A percentile compares a stretch with the other conserved stretches of the same genome.
These are phyloP conservation scores for Cystobasidium slooffiae DNA, from an alignment of 1,284 basidiomycete species.

Conservation along the genomic window DNA sequence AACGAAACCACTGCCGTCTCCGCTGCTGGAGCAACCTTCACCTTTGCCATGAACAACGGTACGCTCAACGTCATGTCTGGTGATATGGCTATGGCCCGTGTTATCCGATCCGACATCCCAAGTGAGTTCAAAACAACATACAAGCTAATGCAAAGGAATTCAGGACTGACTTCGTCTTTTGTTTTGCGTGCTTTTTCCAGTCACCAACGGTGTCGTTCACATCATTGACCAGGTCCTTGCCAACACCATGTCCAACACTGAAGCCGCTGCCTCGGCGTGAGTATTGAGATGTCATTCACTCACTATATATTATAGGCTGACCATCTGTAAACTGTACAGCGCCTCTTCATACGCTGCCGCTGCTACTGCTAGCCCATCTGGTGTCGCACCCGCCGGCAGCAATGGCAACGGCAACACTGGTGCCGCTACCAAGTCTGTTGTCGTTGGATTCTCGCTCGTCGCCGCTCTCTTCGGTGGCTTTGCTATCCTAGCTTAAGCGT, in stretches of 20 bases:
- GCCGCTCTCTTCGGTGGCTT: slow-evolving; percentile 35
- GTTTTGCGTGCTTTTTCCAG: slow-evolving; percentile 45
- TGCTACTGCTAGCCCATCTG: slow-evolving; percentile 31
- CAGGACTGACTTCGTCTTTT: slow-evolving; percentile 6
- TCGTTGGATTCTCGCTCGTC: slow-evolving; percentile 19
- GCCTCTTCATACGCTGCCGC: slow-evolving; percentile 32
- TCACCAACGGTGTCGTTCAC: slow-evolving; percentile 54
- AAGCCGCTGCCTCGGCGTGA: slow-evolving; percentile 52
- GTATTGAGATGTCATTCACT: too few species aligned
- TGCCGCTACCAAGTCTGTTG: slow-evolving; percentile 30
- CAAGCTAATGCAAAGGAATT: slow-evolving; percentile 48
- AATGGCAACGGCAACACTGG: slow-evolving; percentile 17
- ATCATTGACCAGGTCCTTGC: slow-evolving; percentile 54
- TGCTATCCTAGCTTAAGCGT: slow-evolving; percentile 34
- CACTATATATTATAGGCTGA: neutral
- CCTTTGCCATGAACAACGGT: slow-evolving; percentile 53
- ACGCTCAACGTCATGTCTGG: slow-evolving; percentile 55
- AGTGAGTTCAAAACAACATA: slow-evolving; percentile 50
- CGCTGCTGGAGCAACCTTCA: slow-evolving; percentile 56
- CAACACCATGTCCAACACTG: slow-evolving; percentile 54
- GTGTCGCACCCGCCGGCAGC: slow-evolving; percentile 20
- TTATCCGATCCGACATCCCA: slow-evolving; percentile 54
- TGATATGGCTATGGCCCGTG: slow-evolving; percentile 48
- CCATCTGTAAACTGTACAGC: neutral
- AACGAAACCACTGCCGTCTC: slow-evolving; percentile 53